A percentile compares a stretch with the other conserved stretches of the same genome.
Conservation (phyloP, 257 asterid genomes). For the Solanum tacnaense region DNA sequence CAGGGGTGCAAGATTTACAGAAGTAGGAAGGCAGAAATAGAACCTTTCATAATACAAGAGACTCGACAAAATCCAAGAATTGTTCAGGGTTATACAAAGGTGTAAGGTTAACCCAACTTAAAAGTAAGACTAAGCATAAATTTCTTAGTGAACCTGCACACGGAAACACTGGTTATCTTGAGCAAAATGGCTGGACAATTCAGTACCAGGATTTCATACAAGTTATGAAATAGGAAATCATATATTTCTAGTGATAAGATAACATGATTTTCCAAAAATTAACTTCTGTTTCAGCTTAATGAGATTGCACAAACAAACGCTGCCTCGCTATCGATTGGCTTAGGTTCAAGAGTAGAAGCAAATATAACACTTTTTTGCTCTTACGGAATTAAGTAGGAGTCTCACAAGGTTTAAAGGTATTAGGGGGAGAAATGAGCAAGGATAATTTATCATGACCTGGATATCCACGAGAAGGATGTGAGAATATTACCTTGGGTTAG, state of each 20-base stretch:
- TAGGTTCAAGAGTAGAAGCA: not conserved
- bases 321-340: not conserved
- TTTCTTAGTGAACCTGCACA: not conserved
- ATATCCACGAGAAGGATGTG: not conserved
- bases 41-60: not conserved
- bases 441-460: not conserved
- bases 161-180: not conserved
- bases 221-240: not conserved
- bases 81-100: not conserved
- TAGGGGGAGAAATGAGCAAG: not conserved
- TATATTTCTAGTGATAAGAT: not conserved
- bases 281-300: not conserved
- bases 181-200: not conserved
- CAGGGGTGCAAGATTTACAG: not conserved
- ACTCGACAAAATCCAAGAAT: not conserved
- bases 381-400: not conserved
- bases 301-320: not conserved
- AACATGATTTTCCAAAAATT: not conserved
- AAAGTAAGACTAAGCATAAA: not conserved
- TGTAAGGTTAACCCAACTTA: not conserved
- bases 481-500: conserved; percentile 57
- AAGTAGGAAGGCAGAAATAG: not conserved
- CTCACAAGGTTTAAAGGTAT: not conserved
- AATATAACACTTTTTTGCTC: not conserved
- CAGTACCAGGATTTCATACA: not conserved